Conservation (phyloP, 1,139 yeast species). For the Taiozyma sp. region DNA sequence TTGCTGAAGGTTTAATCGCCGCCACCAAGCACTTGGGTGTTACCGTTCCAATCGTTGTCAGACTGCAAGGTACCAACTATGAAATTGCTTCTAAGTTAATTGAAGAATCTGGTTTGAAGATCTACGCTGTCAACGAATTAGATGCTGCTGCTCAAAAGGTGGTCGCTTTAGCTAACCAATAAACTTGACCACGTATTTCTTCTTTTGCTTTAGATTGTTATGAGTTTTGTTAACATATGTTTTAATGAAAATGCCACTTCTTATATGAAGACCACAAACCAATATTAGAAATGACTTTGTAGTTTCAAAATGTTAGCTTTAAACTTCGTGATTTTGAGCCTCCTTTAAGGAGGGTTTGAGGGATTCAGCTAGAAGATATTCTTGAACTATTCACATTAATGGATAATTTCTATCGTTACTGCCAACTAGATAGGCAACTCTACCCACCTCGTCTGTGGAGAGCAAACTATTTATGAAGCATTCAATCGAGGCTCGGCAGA, state of each 20-base stretch:
- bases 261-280: neutral
- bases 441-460: too few species aligned
- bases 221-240: neutral
- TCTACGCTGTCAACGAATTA: slow-evolving; percentile 85
- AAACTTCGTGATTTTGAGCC: too few species aligned
- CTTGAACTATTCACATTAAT: too few species aligned
- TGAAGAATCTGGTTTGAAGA: slow-evolving; percentile 85
- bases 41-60: slow-evolving; percentile 91
- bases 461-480: too few species aligned
- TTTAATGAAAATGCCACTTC: neutral
- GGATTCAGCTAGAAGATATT: too few species aligned
- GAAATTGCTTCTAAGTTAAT: slow-evolving; percentile 85
- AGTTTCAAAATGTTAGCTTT: neutral
- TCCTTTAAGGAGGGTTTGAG: too few species aligned
- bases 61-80: slow-evolving; percentile 97
- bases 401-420: too few species aligned
- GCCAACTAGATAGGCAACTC: too few species aligned
- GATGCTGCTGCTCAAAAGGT: slow-evolving; percentile 98
- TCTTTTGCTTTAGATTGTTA: neutral
- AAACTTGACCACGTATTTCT: neutral
- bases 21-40: slow-evolving; percentile 88
- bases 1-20: slow-evolving; percentile 93
- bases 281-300: neutral
- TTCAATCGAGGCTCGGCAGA: too few species aligned
- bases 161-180: slow-evolving; percentile 57